phyloP scores from a whole-genome alignment of 2,329 filamentous ascomycete genomes.

The Penicillium fuscoglaucum region DNA sequence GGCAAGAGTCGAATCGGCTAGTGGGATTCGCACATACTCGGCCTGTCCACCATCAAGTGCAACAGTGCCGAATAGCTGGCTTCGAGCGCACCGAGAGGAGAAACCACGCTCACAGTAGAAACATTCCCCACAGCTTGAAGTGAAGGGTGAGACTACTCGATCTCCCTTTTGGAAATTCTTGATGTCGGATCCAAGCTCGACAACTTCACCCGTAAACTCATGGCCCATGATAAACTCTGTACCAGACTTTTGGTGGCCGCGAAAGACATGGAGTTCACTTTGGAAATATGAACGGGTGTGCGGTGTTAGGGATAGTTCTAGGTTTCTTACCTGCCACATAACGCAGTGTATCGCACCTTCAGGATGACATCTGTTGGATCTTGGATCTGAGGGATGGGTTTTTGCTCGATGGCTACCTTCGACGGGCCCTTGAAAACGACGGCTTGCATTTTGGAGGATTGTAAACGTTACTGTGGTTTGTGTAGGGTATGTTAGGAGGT shows the following conservation, averaged over 20 bases:
- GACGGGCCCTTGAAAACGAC: slow-evolving; percentile 80
- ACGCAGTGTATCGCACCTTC: slow-evolving; percentile 75
- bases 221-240: slow-evolving; percentile 69
- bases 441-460: slow-evolving; percentile 65
- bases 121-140: slow-evolving; percentile 70
- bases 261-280: slow-evolving; percentile 78
- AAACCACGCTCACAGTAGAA: slow-evolving; percentile 77
- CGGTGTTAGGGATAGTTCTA: not conserved
- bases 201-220: slow-evolving; percentile 76
- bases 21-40: slow-evolving; percentile 75
- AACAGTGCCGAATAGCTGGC: slow-evolving; percentile 67
- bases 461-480: not conserved
- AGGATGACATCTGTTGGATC: slow-evolving; percentile 73
- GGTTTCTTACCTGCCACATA: slow-evolving; percentile 73
- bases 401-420: slow-evolving; percentile 72
- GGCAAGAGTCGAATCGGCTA: slow-evolving; percentile 75
- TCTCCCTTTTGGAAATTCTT: slow-evolving; percentile 70
- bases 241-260: slow-evolving; percentile 71
- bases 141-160: slow-evolving; percentile 78
- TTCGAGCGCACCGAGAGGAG: slow-evolving; percentile 71
- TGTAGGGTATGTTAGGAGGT: not conserved
- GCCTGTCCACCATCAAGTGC: slow-evolving; percentile 75
- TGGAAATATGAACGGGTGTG: not conserved
- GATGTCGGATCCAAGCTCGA: slow-evolving; percentile 48
- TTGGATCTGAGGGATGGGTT: slow-evolving; percentile 65